phyloP scores from a whole-genome alignment of 2,329 filamentous ascomycete species.

The Neofusicoccum cordaticola region DNA sequence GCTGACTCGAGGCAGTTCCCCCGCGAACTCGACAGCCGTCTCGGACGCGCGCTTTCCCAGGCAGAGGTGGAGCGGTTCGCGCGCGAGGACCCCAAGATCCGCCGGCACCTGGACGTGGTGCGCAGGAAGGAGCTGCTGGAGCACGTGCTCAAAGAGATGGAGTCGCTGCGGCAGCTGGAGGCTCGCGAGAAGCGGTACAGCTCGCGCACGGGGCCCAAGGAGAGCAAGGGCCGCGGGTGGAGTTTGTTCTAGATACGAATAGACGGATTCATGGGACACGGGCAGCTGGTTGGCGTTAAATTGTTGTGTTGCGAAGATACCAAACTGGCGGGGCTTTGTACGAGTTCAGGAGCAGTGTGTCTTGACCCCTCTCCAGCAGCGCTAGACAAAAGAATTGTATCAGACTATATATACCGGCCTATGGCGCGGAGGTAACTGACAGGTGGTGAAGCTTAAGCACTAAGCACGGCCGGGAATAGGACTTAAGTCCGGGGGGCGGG shows the following conservation, averaged over 20 bases:
- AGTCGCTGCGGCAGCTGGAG: slow-evolving; percentile 81
- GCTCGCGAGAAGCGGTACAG: slow-evolving; percentile 60
- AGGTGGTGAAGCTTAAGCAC: background rate
- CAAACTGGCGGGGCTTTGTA: slow-evolving; percentile 13
- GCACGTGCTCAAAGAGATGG: slow-evolving; percentile 92
- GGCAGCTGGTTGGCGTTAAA: slow-evolving; percentile 15
- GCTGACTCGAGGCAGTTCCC: slow-evolving; percentile 61
- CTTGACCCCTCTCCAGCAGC: slow-evolving; percentile 9
- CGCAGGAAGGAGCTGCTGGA: slow-evolving; percentile 88
- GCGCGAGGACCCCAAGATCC: slow-evolving; percentile 86
- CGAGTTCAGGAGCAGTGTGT: background rate
- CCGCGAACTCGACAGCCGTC: slow-evolving; percentile 79
- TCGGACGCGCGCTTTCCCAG: slow-evolving; percentile 75
- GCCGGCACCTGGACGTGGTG: slow-evolving; percentile 86
- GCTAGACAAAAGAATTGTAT: slow-evolving; percentile 6
- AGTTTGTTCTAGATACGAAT: slow-evolving; percentile 29
- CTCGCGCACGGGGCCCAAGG: slow-evolving; percentile 30
- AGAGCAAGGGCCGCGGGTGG: slow-evolving; percentile 31
- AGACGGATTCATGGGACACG: slow-evolving; percentile 2
- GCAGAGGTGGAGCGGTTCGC: slow-evolving; percentile 87
- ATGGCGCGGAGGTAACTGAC: background rate
- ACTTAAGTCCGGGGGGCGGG: slow-evolving; percentile 3
- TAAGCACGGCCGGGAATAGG: background rate
- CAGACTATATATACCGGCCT: slow-evolving; percentile 3
- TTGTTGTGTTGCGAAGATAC: slow-evolving; percentile 18